Conservation (phyloP, 2,329 filamentous ascomycete species). For the Arthrinium phaeospermum region DNA sequence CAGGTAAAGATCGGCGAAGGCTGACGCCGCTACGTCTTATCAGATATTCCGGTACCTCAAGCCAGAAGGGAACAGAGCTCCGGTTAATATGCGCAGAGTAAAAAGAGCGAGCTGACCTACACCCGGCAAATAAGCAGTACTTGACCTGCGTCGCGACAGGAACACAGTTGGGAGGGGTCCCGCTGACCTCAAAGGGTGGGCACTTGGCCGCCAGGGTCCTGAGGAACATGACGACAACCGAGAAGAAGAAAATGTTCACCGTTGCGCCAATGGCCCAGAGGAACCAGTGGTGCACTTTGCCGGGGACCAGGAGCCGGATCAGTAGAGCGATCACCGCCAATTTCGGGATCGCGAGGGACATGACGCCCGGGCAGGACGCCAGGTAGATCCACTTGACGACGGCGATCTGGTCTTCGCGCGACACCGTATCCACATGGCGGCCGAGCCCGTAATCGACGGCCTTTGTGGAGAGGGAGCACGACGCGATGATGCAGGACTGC, state of each 20-base stretch:
- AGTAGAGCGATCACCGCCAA: slow-evolving; percentile 36
- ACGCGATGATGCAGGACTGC: neutral
- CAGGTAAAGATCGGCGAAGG: slow-evolving; percentile 46
- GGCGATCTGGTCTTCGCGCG: slow-evolving; percentile 25
- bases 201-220: neutral
- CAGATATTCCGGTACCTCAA: neutral
- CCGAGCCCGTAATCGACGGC: slow-evolving; percentile 36
- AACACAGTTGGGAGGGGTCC: neutral
- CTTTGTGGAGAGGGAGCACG: neutral
- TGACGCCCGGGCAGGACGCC: slow-evolving; percentile 35
- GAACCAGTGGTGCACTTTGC: slow-evolving; percentile 27
- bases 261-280: slow-evolving; percentile 25
- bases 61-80: too few species aligned
- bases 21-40: slow-evolving; percentile 37
- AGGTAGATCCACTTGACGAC: slow-evolving; percentile 34
- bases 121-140: slow-evolving; percentile 27
- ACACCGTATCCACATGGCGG: slow-evolving; percentile 34
- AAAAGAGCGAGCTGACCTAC: neutral
- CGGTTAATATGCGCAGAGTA: too few species aligned
- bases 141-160: neutral
- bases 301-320: slow-evolving; percentile 33
- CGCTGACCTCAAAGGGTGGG: neutral
- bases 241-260: neutral
- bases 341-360: slow-evolving; percentile 37
- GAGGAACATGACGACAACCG: neutral